Evolutionary conservation across 352 stramenopile species (phyloP).

Genomic region (Nothophytophthora sp.): DNA sequence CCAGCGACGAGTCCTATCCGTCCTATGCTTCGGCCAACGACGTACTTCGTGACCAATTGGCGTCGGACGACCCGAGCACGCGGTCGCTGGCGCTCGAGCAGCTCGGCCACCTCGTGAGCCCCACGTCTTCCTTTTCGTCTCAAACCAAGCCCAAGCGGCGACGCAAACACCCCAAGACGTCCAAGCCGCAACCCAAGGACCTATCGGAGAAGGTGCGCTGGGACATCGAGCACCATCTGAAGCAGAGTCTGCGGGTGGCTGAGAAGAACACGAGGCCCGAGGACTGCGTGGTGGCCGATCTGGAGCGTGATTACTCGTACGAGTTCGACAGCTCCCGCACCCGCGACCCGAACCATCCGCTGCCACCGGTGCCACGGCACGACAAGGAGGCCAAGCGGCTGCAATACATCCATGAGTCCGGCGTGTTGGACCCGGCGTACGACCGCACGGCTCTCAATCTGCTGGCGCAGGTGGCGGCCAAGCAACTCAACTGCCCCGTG

Average conservation of each 20-base stretch:
- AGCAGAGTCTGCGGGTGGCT: slow-evolving; percentile 27
- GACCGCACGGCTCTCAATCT: slow-evolving; percentile 46
- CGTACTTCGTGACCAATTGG: slow-evolving; percentile 25
- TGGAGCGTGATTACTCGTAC: slow-evolving; percentile 43
- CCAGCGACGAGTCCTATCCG: slow-evolving; percentile 2
- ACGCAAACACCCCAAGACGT: slow-evolving; percentile 8
- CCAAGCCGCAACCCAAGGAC: slow-evolving; percentile 10
- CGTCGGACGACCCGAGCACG: slow-evolving; percentile 31
- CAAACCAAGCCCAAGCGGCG: slow-evolving; percentile 8
- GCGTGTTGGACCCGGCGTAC: slow-evolving; percentile 34
- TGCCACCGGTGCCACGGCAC: slow-evolving; percentile 31
- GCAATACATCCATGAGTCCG: slow-evolving; percentile 38
- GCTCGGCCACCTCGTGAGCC: slow-evolving; percentile 35
- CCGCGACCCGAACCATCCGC: slow-evolving; percentile 31
- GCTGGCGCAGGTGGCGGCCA: slow-evolving; percentile 45
- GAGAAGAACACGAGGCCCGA: slow-evolving; percentile 24
- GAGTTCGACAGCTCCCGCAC: slow-evolving; percentile 36
- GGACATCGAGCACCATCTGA: slow-evolving; percentile 40
- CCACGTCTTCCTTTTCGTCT: neutral
- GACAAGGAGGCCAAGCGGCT: slow-evolving; percentile 37
- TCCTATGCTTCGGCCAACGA: slow-evolving; percentile 9
- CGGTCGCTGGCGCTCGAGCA: slow-evolving; percentile 35
- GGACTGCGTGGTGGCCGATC: slow-evolving; percentile 20
- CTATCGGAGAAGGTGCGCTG: slow-evolving; percentile 30
- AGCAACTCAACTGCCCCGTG: slow-evolving; percentile 49